Evolutionary conservation across 257 asterid species (phyloP).

Genomic region (Catharanthus roseus): DNA sequence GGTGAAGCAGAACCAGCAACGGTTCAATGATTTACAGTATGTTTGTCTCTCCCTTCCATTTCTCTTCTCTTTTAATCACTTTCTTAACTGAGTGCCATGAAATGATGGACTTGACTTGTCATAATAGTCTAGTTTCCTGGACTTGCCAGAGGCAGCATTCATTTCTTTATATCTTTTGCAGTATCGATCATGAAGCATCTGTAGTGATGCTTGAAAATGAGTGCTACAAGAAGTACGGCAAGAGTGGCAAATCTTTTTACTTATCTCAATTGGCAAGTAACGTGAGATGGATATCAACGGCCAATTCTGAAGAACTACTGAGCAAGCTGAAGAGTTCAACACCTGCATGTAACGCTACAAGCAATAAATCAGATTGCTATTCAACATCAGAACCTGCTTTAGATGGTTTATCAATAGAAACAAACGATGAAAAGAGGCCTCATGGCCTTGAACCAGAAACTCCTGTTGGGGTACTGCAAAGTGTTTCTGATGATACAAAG

Average conservation of each 20-base stretch:
- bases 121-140: neutral
- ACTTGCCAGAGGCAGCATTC: neutral
- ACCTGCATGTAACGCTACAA: conserved; percentile 21
- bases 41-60: conserved; percentile 10
- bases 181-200: conserved; percentile 45
- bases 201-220: conserved; percentile 59
- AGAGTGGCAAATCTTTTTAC: conserved; percentile 72
- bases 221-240: conserved; percentile 63
- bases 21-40: conserved; percentile 43
- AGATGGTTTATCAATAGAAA: conserved; percentile 16
- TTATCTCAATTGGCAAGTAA: conserved; percentile 76
- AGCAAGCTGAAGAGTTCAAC: conserved; percentile 32
- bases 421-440: conserved; percentile 21
- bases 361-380: conserved; percentile 24
- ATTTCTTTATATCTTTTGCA: conserved; percentile 21
- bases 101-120: neutral
- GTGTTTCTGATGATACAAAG: conserved; percentile 23
- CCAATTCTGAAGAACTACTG: conserved; percentile 44
- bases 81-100: neutral
- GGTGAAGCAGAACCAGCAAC: conserved; percentile 54
- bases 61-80: neutral
- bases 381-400: conserved; percentile 29
- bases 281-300: conserved; percentile 76
- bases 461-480: conserved; percentile 15
- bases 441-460: conserved; percentile 19